phyloP scores from a whole-genome alignment of 208 protist species.

The Leishmania major region DNA sequence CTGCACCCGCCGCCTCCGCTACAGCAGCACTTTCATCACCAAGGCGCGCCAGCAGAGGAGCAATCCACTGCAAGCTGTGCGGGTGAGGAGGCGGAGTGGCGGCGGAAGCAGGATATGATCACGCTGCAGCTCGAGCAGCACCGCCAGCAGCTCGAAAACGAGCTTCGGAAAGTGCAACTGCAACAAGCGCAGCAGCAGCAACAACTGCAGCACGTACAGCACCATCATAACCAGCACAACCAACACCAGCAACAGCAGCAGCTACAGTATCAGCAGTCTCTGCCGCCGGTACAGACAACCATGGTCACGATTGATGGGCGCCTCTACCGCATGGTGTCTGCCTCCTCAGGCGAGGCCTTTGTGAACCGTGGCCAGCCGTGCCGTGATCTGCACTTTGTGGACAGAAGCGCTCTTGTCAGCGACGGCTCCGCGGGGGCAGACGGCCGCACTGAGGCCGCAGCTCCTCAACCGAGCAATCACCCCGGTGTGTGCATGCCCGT shows the following conservation, averaged over 20 bases:
- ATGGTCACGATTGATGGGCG: conserved; percentile 7
- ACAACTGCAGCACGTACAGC: conserved; percentile 2
- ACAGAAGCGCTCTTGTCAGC: background rate
- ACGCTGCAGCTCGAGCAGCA: conserved; percentile 15
- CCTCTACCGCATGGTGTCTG: conserved; percentile 1
- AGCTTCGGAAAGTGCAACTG: background rate
- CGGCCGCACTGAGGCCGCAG: background rate
- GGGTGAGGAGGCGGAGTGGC: background rate
- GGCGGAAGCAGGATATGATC: background rate
- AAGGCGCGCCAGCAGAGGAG: background rate
- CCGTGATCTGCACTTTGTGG: background rate
- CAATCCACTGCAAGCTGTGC: background rate
- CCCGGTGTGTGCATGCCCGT: background rate
- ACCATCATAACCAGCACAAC: conserved; percentile 1
- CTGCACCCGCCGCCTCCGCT: background rate
- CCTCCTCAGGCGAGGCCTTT: conserved; percentile 5
- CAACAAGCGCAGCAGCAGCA: conserved; percentile 8
- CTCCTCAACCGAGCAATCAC: background rate
- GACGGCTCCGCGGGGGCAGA: background rate
- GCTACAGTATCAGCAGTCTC: background rate
- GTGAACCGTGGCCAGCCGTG: background rate
- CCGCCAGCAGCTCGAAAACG: conserved; percentile 10
- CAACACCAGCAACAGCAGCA: background rate
- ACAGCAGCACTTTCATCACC: background rate
- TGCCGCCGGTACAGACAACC: background rate